Base-by-base conservation (phyloP, 2,329 filamentous ascomycete species). In the Sodiomyces alkalinus region DNA sequence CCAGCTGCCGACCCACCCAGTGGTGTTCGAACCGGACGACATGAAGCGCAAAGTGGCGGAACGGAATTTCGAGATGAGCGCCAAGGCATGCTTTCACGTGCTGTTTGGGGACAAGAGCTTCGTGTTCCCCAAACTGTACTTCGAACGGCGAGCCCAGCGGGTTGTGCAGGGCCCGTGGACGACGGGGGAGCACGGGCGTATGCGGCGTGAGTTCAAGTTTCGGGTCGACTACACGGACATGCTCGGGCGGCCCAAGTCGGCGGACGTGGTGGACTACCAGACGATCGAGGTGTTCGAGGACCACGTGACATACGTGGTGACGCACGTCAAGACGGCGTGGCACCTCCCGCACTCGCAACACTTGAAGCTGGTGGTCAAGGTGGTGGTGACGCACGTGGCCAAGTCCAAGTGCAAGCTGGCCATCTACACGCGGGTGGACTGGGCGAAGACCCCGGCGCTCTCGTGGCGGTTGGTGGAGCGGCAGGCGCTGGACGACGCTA, bases 51-150 rank as follows among this genome's bases (percentile, higher is more conserved):
- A 78, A 39, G 76, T 77, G 6, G 71, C 80, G 1, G 81, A 92
- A 48, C 73, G 80, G 35, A 69, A 83, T 39, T 93, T 92, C 48
- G 80, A 92, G 39, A 76, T 96, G 35, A 92, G 82, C 37, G 79
- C 90, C 26, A 96, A 98, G 51, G 83, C 82, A 0, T 74, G 93
- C 33, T 98, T 96, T 51, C 87, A 96, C 46, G 81, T 96, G 11
- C 67, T 98, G 28, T 98, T 96, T 51, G 90, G 90, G 20, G 90
- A 98, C 52, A 92, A 87, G 55, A 92, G 82, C 48, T 82, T 86
- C 19, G 76, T 96, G 21, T 98, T 94, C 55, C 83, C 90, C 42
- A 74, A 87, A 44, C 62, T 96, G 17, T 87, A 94, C 48, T 78
- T 82, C 47, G 83, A 92, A 48, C 69, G 80, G 28, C 68, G 75